Conservation (phyloP, 352 stramenopile species). For the Phytophthora palmivora region DNA sequence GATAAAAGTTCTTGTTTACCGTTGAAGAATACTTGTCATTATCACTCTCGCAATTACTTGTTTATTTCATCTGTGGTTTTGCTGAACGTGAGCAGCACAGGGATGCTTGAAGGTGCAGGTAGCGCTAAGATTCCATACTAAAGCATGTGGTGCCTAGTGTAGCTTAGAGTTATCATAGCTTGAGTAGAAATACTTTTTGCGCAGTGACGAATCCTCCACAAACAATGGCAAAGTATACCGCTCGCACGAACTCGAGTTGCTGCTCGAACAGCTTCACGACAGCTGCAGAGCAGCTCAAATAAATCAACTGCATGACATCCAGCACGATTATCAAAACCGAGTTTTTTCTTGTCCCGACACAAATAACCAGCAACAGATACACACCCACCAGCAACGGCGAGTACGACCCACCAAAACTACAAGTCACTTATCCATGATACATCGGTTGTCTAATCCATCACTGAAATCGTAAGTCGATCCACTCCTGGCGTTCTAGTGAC, state of each 20-base stretch:
- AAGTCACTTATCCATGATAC: conserved; percentile 42
- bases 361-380: conserved; percentile 51
- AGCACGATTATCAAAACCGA: conserved; percentile 57
- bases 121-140: too few species aligned
- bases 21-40: too few species aligned
- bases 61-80: too few species aligned
- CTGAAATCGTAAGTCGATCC: conserved; percentile 8
- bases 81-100: too few species aligned
- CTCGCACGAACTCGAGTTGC: conserved; percentile 27
- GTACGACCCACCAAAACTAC: conserved; percentile 57
- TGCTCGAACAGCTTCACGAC: conserved; percentile 62
- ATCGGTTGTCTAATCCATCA: conserved; percentile 11
- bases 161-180: too few species aligned
- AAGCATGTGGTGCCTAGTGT: too few species aligned
- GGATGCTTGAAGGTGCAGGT: too few species aligned
- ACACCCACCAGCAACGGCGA: conserved; percentile 51
- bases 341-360: conserved; percentile 65
- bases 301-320: conserved; percentile 58
- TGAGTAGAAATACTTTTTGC: too few species aligned
- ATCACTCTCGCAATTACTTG: too few species aligned
- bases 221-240: conserved; percentile 57
- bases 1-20: too few species aligned
- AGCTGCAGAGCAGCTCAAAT: conserved; percentile 49
- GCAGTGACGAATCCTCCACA: conserved; percentile 63
- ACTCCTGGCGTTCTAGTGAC: too few species aligned